Conservation (phyloP, 805 yeast genomes). For the Scheffersomyces ergatensis region DNA sequence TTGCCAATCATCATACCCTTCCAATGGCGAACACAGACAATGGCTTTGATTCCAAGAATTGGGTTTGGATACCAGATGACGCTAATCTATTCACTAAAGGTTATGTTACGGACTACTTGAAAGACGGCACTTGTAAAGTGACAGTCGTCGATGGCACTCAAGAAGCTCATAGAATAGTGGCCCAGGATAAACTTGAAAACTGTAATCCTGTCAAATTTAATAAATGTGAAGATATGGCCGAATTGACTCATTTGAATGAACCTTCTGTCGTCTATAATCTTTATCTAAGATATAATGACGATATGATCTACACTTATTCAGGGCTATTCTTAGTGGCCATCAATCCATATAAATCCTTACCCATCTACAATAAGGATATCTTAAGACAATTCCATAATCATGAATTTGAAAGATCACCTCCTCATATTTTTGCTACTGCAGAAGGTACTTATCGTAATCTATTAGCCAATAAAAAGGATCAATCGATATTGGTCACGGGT, state of each 20-base stretch:
- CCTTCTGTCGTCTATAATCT: constrained; percentile 92
- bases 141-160: constrained; percentile 38
- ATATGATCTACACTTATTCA: constrained; percentile 86
- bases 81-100: constrained; percentile 60
- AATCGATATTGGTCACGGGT: constrained; percentile 94
- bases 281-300: constrained; percentile 70
- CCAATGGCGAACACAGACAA: neutral
- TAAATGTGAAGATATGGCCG: constrained; percentile 92
- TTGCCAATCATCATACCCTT: too few species aligned
- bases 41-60: constrained; percentile 45
- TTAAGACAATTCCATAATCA: constrained; percentile 52
- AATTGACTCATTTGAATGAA: constrained; percentile 88
- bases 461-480: constrained; percentile 67
- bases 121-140: constrained; percentile 34
- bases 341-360: constrained; percentile 79
- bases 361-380: constrained; percentile 63
- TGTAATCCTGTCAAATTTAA: constrained; percentile 91
- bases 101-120: constrained; percentile 45
- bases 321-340: constrained; percentile 94
- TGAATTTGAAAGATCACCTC: constrained; percentile 45
- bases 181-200: constrained; percentile 46
- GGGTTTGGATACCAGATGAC: constrained; percentile 80
- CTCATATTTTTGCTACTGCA: constrained; percentile 86
- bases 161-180: constrained; percentile 41
- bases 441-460: constrained; percentile 82